Conservation (phyloP, 2,329 filamentous ascomycete genomes). For the Aspergillus sergii region DNA sequence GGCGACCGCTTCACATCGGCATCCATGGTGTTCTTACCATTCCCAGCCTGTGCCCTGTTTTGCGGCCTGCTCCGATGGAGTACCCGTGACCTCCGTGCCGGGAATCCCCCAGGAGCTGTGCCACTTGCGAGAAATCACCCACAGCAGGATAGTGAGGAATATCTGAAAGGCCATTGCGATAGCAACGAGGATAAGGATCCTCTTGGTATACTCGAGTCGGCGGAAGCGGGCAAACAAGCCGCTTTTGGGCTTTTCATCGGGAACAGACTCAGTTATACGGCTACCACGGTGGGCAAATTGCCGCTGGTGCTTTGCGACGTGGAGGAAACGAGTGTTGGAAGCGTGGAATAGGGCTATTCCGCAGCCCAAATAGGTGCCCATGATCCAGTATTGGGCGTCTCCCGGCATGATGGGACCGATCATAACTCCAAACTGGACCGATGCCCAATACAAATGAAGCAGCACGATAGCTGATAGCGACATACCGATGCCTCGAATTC, state of each 20-base stretch:
- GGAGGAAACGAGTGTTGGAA: constrained; percentile 62
- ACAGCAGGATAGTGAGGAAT: constrained; percentile 61
- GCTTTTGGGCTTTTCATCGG: constrained; percentile 10
- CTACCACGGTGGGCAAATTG: constrained; percentile 39
- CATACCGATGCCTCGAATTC: constrained; percentile 42
- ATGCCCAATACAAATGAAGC: constrained; percentile 43
- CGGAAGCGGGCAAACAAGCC: constrained; percentile 27
- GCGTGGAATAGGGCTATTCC: constrained; percentile 69
- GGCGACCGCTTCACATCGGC: neutral
- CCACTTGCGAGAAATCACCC: constrained; percentile 66
- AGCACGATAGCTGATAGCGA: constrained; percentile 39
- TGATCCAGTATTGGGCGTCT: constrained; percentile 65
- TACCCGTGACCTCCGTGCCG: constrained; percentile 58
- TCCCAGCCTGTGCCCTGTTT: constrained; percentile 59
- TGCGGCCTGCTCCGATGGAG: constrained; percentile 45
- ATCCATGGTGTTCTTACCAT: constrained; percentile 48
- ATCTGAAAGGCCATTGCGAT: constrained; percentile 62
- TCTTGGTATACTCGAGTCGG: constrained; percentile 28
- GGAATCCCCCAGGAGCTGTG: constrained; percentile 52
- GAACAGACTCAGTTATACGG: constrained; percentile 5
- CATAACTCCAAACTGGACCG: constrained; percentile 39
- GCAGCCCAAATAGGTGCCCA: constrained; percentile 66
- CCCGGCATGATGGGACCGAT: constrained; percentile 49
- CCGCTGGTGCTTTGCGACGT: constrained; percentile 59
- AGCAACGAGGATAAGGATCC: constrained; percentile 46